phyloP scores from a whole-genome alignment of 108 stramenopile species.

The Fragilariopsis cylindrus region DNA sequence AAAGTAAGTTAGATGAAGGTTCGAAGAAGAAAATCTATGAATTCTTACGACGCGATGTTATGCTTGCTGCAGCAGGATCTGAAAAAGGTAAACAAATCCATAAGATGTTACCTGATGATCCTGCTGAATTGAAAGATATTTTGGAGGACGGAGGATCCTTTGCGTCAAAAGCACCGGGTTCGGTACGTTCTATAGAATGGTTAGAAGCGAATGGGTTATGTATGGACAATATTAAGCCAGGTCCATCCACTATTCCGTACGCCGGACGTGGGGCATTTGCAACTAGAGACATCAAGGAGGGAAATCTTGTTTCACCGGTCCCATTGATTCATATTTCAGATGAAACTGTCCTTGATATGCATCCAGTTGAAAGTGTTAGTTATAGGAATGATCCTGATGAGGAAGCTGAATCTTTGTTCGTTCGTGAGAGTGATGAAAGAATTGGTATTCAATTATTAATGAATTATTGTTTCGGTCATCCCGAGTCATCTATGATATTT shows the following conservation, averaged over 20 bases:
- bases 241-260: constrained; percentile 70
- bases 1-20: constrained; percentile 50
- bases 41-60: constrained; percentile 64
- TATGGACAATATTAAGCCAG: constrained; percentile 73
- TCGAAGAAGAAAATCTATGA: constrained; percentile 67
- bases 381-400: constrained; percentile 37
- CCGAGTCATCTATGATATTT: constrained; percentile 61
- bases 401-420: constrained; percentile 1
- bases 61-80: constrained; percentile 63
- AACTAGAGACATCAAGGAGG: constrained; percentile 53
- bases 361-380: constrained; percentile 33
- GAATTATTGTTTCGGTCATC: constrained; percentile 77
- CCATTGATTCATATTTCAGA: constrained; percentile 74
- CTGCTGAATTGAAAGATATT: constrained; percentile 53
- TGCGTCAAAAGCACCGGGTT: constrained; percentile 38
- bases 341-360: constrained; percentile 51
- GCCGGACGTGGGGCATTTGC: constrained; percentile 88
- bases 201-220: constrained; percentile 74
- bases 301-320: constrained; percentile 65
- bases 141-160: constrained; percentile 59
- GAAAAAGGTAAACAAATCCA: constrained; percentile 35
- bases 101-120: constrained; percentile 53
- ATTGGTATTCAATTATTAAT: constrained; percentile 53
- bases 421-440: constrained; percentile 28
- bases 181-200: constrained; percentile 50